Evolutionary conservation across 768 basidiomycete genomes (phyloP).

Genomic region (Phaffia australis): DNA sequence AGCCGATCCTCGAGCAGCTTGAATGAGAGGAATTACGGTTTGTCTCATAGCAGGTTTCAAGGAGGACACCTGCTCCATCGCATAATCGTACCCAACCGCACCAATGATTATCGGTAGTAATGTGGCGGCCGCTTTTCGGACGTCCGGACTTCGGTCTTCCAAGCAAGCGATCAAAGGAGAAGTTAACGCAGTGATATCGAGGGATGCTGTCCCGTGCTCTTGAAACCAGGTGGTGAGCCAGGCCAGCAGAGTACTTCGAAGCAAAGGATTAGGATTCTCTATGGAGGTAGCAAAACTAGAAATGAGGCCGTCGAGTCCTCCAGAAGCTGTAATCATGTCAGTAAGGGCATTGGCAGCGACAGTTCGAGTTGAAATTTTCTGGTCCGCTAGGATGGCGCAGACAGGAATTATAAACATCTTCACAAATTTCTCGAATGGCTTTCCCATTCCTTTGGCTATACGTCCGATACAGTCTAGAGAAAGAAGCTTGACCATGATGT

Average conservation of each 20-base stretch:
- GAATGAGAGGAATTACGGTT: constrained; percentile 75
- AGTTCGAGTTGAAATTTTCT: constrained; percentile 73
- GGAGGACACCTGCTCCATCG: constrained; percentile 71
- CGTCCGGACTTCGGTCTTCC: constrained; percentile 83
- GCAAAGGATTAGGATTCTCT: constrained; percentile 76
- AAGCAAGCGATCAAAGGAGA: constrained; percentile 59
- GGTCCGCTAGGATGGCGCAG: constrained; percentile 76
- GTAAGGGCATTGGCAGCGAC: constrained; percentile 68
- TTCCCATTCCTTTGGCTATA: constrained; percentile 88
- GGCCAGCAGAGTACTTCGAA: constrained; percentile 58
- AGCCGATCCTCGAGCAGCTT: constrained; percentile 49
- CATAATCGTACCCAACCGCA: constrained; percentile 66
- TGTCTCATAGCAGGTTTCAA: constrained; percentile 84
- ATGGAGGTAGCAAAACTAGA: constrained; percentile 65
- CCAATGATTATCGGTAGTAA: constrained; percentile 65
- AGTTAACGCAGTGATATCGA: constrained; percentile 64
- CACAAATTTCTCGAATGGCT: constrained; percentile 80
- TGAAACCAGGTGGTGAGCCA: constrained; percentile 77
- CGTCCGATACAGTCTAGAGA: constrained; percentile 83
- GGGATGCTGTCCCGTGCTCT: constrained; percentile 39
- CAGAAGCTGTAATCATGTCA: constrained; percentile 72
- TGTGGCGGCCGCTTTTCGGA: constrained; percentile 79
- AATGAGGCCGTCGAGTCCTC: constrained; percentile 71
- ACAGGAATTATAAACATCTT: constrained; percentile 66
- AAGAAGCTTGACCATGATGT: constrained; percentile 82